A percentile compares a stretch with the other conserved stretches of the same genome.
Evolutionary conservation across 164 flowering plant species (phyloP).

Genomic region (Euptelea pleiosperma): DNA sequence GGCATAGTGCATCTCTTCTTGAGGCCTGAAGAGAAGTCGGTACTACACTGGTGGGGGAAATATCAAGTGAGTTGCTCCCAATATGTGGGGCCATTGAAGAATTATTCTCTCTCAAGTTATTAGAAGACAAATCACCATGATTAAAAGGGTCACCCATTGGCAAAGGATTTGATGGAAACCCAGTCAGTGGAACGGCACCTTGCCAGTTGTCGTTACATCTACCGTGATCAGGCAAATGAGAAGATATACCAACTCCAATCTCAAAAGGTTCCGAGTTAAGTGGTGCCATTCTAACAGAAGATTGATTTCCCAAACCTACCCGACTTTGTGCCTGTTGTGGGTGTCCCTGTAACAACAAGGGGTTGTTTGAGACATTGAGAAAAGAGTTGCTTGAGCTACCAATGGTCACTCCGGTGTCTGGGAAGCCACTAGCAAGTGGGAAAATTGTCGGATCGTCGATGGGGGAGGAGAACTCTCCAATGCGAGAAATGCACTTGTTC

Average conservation of each 20-base stretch:
- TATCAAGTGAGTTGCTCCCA: conserved; percentile 25
- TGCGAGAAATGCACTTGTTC: conserved; percentile 17
- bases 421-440: conserved; percentile 33
- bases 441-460: conserved; percentile 25
- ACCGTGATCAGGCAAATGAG: conserved; percentile 36
- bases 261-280: conserved; percentile 23
- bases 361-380: conserved; percentile 32
- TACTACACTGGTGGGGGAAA: conserved; percentile 25
- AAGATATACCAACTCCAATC: conserved; percentile 21
- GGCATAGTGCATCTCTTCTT: conserved; percentile 33
- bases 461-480: conserved; percentile 27
- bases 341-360: conserved; percentile 35
- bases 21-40: conserved; percentile 26
- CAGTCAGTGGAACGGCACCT: conserved; percentile 34
- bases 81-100: conserved; percentile 26
- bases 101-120: conserved; percentile 27
- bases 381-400: conserved; percentile 33
- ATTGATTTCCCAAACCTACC: conserved; percentile 29
- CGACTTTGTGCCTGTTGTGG: conserved; percentile 25
- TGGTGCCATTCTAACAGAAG: conserved; percentile 26
- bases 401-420: conserved; percentile 22
- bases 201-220: conserved; percentile 50
- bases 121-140: conserved; percentile 20
- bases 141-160: conserved; percentile 25
- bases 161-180: conserved; percentile 31